A percentile compares a stretch with the other conserved stretches of the same genome.
Evolutionary conservation across 331 rosid species (phyloP).

Genomic region (Pyrus hybrid): DNA sequence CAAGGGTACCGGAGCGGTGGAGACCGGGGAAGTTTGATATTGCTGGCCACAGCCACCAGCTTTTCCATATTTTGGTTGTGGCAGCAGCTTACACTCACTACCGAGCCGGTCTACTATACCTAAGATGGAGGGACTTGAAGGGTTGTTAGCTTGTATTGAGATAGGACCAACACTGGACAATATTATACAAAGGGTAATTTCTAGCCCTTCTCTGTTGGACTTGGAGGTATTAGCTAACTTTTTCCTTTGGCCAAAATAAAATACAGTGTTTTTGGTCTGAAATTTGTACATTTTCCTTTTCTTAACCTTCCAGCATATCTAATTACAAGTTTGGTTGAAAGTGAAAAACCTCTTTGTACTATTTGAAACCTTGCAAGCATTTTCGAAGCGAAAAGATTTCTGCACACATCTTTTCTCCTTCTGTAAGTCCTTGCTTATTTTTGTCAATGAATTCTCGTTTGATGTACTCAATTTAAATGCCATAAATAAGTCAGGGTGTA

Average conservation of each 20-base stretch:
- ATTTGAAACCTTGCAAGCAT: too few species aligned
- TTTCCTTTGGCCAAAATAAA: not conserved
- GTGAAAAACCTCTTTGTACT: not conserved
- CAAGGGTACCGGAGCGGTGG: conserved; percentile 56
- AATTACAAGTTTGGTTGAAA: not conserved
- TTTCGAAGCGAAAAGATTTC: too few species aligned
- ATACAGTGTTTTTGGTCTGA: not conserved
- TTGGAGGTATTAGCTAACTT: not conserved
- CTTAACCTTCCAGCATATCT: not conserved
- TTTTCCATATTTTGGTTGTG: conserved; percentile 57
- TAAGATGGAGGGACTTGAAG: conserved; percentile 46
- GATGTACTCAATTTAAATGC: too few species aligned
- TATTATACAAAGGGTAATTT: not conserved
- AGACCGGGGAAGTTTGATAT: conserved; percentile 56
- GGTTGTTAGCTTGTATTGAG: conserved; percentile 26
- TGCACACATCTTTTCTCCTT: not conserved
- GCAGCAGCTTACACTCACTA: conserved; percentile 60
- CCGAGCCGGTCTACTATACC: conserved; percentile 38
- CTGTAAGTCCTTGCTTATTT: too few species aligned
- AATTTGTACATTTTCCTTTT: not conserved
- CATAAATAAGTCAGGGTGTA: too few species aligned
- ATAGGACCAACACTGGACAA: not conserved
- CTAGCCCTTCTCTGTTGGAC: not conserved
- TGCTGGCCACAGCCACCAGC: conserved; percentile 55
- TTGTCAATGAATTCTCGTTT: too few species aligned